Evolutionary conservation across 331 rosid genomes (phyloP).

Genomic region (Quercus phellos): DNA sequence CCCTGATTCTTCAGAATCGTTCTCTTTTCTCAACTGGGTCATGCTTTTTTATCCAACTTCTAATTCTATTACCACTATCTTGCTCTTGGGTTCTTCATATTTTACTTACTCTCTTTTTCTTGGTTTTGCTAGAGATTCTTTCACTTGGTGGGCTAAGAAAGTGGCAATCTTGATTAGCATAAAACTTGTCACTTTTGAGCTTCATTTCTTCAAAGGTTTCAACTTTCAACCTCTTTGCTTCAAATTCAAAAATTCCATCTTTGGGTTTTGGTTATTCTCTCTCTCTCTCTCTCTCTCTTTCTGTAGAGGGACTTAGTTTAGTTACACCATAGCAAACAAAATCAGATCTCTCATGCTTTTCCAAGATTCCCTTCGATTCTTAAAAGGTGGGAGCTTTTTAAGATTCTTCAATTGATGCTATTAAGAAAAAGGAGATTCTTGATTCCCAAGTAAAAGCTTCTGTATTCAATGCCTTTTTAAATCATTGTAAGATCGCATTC

Average conservation of each 20-base stretch:
- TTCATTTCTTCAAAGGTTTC: neutral
- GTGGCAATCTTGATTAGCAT: neutral
- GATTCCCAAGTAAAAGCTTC: constrained; percentile 56
- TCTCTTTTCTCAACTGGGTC: constrained; percentile 43
- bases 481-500: constrained; percentile 30
- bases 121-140: neutral
- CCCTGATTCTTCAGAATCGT: constrained; percentile 33
- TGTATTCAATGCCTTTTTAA: constrained; percentile 40
- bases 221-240: neutral
- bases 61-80: constrained; percentile 19
- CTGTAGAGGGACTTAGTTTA: neutral
- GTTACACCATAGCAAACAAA: constrained; percentile 19
- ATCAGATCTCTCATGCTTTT: constrained; percentile 29
- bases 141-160: constrained; percentile 11
- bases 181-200: neutral
- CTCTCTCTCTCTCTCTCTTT: constrained; percentile 10
- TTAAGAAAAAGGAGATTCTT: constrained; percentile 47
- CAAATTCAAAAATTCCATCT: neutral
- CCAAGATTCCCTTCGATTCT: constrained; percentile 71
- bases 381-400: constrained; percentile 53
- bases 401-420: constrained; percentile 51
- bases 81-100: constrained; percentile 21
- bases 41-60: constrained; percentile 31
- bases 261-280: constrained; percentile 14
- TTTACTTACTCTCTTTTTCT: constrained; percentile 8